Evolutionary conservation across 169 alveolate species (phyloP).

Genomic region (Blepharisma undulans): DNA sequence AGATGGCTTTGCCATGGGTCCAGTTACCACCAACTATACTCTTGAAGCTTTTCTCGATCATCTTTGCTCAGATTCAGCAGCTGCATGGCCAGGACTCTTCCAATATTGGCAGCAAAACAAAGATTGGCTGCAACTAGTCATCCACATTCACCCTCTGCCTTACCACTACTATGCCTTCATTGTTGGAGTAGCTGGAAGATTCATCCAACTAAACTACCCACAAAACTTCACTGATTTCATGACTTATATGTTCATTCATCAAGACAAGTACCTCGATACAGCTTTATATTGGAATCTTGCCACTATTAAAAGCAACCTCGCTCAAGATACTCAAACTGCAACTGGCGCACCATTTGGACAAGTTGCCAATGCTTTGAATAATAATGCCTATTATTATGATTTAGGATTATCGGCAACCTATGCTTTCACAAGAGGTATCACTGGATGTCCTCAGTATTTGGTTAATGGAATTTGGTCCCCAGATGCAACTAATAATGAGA

Average conservation of each 20-base stretch:
- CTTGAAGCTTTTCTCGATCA: conserved; percentile 16
- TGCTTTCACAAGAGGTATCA: background rate
- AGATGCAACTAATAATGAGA: conserved; percentile 3
- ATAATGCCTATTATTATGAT: background rate
- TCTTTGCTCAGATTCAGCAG: conserved; percentile 2
- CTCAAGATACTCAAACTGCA: background rate
- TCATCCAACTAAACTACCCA: conserved; percentile 11
- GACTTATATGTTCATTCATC: conserved; percentile 22
- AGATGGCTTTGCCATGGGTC: conserved; percentile 21
- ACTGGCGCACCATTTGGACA: conserved; percentile 12
- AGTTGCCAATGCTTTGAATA: background rate
- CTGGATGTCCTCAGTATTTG: conserved; percentile 26
- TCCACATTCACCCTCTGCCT: conserved; percentile 38
- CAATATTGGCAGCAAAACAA: background rate
- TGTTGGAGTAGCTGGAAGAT: conserved; percentile 3
- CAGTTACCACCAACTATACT: background rate
- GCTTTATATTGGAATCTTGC: background rate
- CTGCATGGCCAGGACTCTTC: conserved; percentile 18
- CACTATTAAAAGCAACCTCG: background rate
- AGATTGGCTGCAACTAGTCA: background rate
- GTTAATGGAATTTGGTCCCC: conserved; percentile 28
- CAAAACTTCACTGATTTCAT: background rate
- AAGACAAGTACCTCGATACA: background rate
- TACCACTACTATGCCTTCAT: background rate
- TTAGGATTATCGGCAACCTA: background rate